Evolutionary conservation across 441 rosid genomes (phyloP), one percentile per base, ranked within the genome.

Genomic region (Pelargonium fulgidum): DNA sequence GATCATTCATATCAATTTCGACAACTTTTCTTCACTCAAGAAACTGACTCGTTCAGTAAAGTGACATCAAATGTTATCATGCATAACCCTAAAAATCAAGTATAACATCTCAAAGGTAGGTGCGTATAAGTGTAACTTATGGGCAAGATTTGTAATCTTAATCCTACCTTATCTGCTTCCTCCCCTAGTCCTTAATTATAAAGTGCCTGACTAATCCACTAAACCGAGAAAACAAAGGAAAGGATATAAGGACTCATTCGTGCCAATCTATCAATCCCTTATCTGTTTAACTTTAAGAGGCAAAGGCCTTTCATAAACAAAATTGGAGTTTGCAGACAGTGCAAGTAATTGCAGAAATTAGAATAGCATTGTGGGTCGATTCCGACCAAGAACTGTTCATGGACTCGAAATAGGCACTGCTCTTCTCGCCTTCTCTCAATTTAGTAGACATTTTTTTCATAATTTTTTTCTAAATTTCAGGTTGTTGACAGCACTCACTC

Each of bases 131-230:
- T 54, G 61, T 54, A 22, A 16, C 24, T 54, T 9, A 19, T 26
- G 9, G 62, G 29, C n/a, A 19, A 19, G 22, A 58, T 20, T 58
- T 1, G 33, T 20, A 20, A 58, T 58, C 13, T 7, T 2, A 58
- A 58, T 58, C 63, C 63, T 19, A 20, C n/a, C 63, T 58, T 58
- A 58, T 58, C 63, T n/a, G 63, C 63, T 58, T 58, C 36, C 22
- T 9, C 29, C 63, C 24, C 63, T 58, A 26, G 22, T 20, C 63
- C 63, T 19, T 58, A 58, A 58, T 20, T 58, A 20, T 58, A 9
- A 13, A 19, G 20, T 3, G 29, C 6, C 22, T 13, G 33, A 58
- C 63, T 58, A 58, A 52, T 52, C 59, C 59, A n/a, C 20, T 3
- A 52, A 52, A n/a, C 59, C 59, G 16, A 19, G 36, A 29, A 29